A percentile compares a stretch with the other conserved stretches of the same genome.
phyloP scores from a whole-genome alignment of 441 rosid genomes.

The Corymbia calophylla region DNA sequence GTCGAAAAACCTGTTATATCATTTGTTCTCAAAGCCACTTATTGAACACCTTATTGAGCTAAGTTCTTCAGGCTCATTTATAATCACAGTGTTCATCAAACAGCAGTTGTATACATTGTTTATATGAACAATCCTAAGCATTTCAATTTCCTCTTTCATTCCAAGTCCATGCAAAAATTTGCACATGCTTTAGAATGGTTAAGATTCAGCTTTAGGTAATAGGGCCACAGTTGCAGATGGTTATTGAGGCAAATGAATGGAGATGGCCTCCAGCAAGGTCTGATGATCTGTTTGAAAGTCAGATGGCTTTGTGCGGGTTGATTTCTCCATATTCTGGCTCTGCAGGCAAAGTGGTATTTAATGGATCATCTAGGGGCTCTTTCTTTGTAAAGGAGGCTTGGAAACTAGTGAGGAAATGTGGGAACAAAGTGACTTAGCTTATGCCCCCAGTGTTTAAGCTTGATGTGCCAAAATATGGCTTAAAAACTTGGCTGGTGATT shows the following conservation, averaged over 20 bases:
- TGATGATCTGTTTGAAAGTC: neutral
- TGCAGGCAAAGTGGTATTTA: neutral
- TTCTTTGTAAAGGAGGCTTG: neutral
- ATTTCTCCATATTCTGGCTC: neutral
- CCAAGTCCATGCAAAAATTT: accelerated
- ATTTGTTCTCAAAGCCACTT: no score
- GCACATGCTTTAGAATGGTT: neutral
- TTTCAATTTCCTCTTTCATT: neutral
- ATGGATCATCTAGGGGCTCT: neutral
- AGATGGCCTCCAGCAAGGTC: neutral
- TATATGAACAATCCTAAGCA: neutral
- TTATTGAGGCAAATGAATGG: neutral
- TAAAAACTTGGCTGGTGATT: neutral
- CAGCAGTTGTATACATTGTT: neutral
- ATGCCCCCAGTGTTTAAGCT: neutral
- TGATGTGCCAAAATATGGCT: neutral
- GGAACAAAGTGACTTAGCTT: neutral
- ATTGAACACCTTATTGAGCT: no score
- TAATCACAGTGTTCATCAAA: neutral
- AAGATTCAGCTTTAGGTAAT: neutral
- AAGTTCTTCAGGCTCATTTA: neutral
- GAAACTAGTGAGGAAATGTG: neutral
- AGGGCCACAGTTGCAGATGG: neutral
- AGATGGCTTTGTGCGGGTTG: neutral
- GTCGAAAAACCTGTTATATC: no score